A percentile compares a stretch with the other conserved stretches of the same genome.
These are phyloP conservation scores for Trifolium dubium DNA, from an alignment of 306 rosid genomes.

Conservation along the genomic window DNA sequence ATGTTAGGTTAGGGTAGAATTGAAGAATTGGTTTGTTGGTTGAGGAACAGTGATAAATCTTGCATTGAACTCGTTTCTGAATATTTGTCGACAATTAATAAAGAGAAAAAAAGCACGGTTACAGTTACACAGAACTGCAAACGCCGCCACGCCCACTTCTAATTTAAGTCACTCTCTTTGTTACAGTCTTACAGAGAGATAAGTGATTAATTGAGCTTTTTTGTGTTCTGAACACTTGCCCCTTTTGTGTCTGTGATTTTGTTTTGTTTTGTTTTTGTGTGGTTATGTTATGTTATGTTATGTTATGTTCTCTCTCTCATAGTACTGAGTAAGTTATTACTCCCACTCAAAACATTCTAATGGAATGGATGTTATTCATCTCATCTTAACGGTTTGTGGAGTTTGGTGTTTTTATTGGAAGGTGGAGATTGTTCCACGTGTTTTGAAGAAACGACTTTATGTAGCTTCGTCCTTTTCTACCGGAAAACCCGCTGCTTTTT, in stretches of 20 bases:
- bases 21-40: conserved; percentile 43
- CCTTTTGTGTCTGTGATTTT: conserved; percentile 37
- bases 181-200: conserved; percentile 26
- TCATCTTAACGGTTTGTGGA: conserved; percentile 39
- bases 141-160: conserved; percentile 90
- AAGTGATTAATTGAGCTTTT: conserved; percentile 37
- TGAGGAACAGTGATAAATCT: conserved; percentile 47
- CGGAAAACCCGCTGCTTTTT: conserved; percentile 99
- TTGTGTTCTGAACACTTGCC: conserved; percentile 46
- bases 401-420: conserved; percentile 41
- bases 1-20: conserved; percentile 37
- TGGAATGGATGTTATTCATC: conserved; percentile 55
- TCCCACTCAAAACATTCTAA: conserved; percentile 36
- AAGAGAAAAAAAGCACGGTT: conserved; percentile 32
- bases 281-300: conserved; percentile 12
- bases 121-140: conserved; percentile 58
- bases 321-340: not conserved
- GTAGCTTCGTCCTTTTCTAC: conserved; percentile 60
- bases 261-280: conserved; percentile 22
- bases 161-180: conserved; percentile 48
- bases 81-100: not conserved
- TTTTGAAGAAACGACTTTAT: conserved; percentile 49
- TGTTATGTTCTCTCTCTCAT: conserved; percentile 8
- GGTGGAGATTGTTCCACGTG: conserved; percentile 40
- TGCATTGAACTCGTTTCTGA: conserved; percentile 39